Evolutionary conservation across 495 filamentous ascomycete genomes (phyloP).

Genomic region (Podospora conica): DNA sequence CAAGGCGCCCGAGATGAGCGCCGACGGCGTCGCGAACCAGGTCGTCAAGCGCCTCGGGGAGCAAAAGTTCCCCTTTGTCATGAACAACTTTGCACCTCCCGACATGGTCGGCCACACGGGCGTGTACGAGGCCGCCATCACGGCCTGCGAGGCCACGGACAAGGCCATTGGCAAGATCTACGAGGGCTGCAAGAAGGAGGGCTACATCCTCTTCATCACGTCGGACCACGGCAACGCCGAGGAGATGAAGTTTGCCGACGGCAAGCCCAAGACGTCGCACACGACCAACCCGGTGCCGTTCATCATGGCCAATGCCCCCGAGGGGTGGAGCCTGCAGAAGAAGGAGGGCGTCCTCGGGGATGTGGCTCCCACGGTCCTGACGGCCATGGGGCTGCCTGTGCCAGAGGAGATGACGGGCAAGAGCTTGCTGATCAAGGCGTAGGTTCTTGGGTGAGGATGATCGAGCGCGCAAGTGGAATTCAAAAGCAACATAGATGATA

Average conservation of each 20-base stretch:
- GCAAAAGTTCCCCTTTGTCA: conserved; percentile 84
- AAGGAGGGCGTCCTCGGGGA: conserved; percentile 81
- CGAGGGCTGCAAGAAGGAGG: conserved; percentile 86
- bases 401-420: conserved; percentile 87
- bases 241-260: conserved; percentile 95
- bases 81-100: conserved; percentile 99
- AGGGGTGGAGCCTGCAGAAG: conserved; percentile 82
- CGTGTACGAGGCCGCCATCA: conserved; percentile 91
- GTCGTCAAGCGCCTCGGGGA: conserved; percentile 75
- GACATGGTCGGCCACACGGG: conserved; percentile 99
- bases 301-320: conserved; percentile 93
- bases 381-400: conserved; percentile 81
- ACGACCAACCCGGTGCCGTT: conserved; percentile 97
- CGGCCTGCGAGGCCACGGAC: conserved; percentile 80
- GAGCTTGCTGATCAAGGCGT: conserved; percentile 73
- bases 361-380: conserved; percentile 88
- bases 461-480: background rate
- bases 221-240: conserved; percentile 97
- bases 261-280: conserved; percentile 95
- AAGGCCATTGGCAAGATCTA: conserved; percentile 87
- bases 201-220: conserved; percentile 89
- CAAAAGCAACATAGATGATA: conserved; percentile 16
- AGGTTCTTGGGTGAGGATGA: background rate
- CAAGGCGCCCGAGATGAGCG: conserved; percentile 93
- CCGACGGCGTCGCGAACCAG: conserved; percentile 78